These are phyloP conservation scores for Zygoascus bituminiphila DNA, from an alignment of 805 yeast genomes.

Conservation along the genomic window DNA sequence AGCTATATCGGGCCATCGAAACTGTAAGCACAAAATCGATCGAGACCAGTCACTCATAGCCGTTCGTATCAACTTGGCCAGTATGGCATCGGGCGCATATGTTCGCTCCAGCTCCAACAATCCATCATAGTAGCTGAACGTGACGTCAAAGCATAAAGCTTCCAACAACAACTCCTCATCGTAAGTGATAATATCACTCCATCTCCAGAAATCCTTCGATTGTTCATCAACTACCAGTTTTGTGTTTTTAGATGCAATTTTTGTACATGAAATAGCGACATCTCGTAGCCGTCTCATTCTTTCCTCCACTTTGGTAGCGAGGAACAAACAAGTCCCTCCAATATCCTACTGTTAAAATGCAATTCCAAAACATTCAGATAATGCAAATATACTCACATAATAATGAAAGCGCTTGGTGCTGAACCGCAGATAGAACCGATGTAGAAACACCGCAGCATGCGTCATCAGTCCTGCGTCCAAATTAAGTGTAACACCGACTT, in stretches of 20 bases:
- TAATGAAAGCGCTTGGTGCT: conserved; percentile 37
- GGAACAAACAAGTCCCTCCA: conserved; percentile 42
- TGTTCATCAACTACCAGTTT: conserved; percentile 36
- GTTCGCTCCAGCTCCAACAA: not conserved
- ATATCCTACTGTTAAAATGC: conserved; percentile 27
- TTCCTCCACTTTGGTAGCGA: conserved; percentile 49
- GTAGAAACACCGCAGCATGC: conserved; percentile 41
- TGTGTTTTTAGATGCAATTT: conserved; percentile 38
- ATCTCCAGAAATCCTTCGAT: conserved; percentile 42
- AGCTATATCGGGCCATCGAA: conserved; percentile 20
- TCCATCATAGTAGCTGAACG: conserved; percentile 4
- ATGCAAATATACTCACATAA: conserved; percentile 20
- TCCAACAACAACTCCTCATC: conserved; percentile 40
- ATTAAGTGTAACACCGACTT: conserved; percentile 36
- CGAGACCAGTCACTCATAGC: conserved; percentile 32
- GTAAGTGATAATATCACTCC: conserved; percentile 40
- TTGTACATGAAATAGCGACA: conserved; percentile 42
- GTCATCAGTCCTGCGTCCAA: conserved; percentile 32
- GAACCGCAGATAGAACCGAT: conserved; percentile 44
- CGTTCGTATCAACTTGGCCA: conserved; percentile 1
- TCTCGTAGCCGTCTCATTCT: conserved; percentile 41
- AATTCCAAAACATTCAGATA: not conserved
- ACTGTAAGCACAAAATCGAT: conserved; percentile 28
- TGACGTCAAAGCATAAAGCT: conserved; percentile 42
- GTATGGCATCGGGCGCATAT: not conserved